Evolutionary conservation across 306 rosid species (phyloP).

Genomic region (Hippophae tibetana): DNA sequence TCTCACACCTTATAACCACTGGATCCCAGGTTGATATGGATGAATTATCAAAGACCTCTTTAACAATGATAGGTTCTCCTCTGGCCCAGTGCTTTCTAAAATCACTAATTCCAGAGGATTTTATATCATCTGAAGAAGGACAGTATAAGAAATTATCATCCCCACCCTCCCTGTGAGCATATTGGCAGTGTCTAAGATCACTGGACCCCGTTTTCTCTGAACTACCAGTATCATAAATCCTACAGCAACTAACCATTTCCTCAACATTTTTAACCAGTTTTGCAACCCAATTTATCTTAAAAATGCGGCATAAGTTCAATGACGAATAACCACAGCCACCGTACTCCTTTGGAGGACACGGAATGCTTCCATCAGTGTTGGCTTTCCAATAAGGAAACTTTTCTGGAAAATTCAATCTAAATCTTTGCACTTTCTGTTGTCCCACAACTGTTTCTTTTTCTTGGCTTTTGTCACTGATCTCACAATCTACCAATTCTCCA

Average conservation of each 20-base stretch:
- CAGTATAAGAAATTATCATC: constrained; percentile 60
- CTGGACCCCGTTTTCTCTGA: constrained; percentile 26
- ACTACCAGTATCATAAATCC: constrained; percentile 28
- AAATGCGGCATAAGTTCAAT: constrained; percentile 73
- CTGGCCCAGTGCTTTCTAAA: constrained; percentile 84
- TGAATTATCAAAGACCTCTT: constrained; percentile 73
- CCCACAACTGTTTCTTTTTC: constrained; percentile 30
- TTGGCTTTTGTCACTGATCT: constrained; percentile 14
- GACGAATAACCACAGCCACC: constrained; percentile 83
- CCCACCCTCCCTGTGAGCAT: constrained; percentile 50
- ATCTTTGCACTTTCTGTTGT: constrained; percentile 32
- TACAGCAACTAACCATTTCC: constrained; percentile 96
- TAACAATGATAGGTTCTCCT: constrained; percentile 72
- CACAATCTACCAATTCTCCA: constrained; percentile 18
- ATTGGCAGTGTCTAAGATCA: constrained; percentile 41
- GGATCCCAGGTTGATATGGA: constrained; percentile 86
- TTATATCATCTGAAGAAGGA: constrained; percentile 63
- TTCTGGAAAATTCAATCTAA: constrained; percentile 32
- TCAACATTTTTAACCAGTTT: constrained; percentile 92
- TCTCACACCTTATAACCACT: constrained; percentile 65
- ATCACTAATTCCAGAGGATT: constrained; percentile 53
- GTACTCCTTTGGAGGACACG: constrained; percentile 82
- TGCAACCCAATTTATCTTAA: constrained; percentile 99
- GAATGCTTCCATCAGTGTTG: constrained; percentile 54
- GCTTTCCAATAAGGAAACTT: constrained; percentile 75